phyloP scores from a whole-genome alignment of 2,329 filamentous ascomycete genomes.

The Epichloe festucae region DNA sequence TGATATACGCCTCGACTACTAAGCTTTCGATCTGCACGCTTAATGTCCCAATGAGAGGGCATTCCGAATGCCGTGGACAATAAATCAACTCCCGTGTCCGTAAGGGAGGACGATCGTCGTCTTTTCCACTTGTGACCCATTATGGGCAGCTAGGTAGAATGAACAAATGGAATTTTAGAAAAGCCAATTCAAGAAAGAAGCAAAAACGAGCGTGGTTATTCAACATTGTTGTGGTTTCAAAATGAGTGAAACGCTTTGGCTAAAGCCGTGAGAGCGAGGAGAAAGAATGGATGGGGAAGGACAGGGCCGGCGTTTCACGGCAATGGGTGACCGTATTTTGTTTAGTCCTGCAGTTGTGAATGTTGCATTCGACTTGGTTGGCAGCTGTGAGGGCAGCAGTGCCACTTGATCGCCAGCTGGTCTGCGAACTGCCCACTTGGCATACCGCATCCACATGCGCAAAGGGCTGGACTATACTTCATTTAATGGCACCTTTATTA shows the following conservation, averaged over 20 bases:
- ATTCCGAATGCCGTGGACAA: conserved; percentile 16
- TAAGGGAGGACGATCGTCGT: neutral
- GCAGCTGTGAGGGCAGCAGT: neutral
- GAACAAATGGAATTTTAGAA: neutral
- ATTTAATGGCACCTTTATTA: conserved; percentile 2
- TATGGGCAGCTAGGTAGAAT: neutral
- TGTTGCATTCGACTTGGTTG: neutral
- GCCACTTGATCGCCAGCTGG: neutral
- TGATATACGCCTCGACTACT: neutral
- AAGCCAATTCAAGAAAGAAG: neutral
- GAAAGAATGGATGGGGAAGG: neutral
- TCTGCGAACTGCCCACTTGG: neutral
- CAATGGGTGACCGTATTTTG: neutral
- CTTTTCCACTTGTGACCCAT: conserved; percentile 11
- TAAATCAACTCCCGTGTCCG: conserved; percentile 13
- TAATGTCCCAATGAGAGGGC: conserved; percentile 10
- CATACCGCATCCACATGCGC: neutral
- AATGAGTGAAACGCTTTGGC: neutral
- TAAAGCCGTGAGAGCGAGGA: neutral
- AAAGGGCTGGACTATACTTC: neutral
- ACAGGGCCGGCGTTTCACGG: neutral
- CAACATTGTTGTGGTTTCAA: neutral
- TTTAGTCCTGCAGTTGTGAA: neutral
- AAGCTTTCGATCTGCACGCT: conserved; percentile 4
- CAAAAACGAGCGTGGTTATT: neutral